Evolutionary conservation across 1,284 basidiomycete genomes (phyloP).

Genomic region (Leccinum angustisporum): DNA sequence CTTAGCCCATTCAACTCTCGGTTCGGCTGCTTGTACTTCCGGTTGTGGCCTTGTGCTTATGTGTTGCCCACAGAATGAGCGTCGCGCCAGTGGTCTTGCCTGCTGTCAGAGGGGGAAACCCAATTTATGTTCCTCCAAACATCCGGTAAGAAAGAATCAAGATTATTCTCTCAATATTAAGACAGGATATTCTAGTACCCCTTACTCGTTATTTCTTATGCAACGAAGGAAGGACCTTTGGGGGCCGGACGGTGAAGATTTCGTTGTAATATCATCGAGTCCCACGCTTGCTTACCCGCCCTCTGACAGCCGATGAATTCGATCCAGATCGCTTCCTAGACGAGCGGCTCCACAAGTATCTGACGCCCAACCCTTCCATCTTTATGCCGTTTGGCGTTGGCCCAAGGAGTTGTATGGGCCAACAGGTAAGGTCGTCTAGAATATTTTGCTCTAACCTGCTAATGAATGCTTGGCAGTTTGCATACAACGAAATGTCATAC

Average conservation of each 20-base stretch:
- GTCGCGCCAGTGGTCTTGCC: slow-evolving; percentile 45
- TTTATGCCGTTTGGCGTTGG: slow-evolving; percentile 43
- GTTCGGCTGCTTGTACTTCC: slow-evolving; percentile 8
- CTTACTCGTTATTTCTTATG: slow-evolving; percentile 36
- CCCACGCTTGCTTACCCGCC: slow-evolving; percentile 1
- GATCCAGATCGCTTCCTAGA: slow-evolving; percentile 43
- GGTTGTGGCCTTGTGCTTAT: neutral
- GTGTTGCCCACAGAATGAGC: slow-evolving; percentile 38
- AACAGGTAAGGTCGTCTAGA: slow-evolving; percentile 36
- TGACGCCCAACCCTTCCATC: slow-evolving; percentile 38
- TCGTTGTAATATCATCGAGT: neutral
- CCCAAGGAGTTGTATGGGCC: slow-evolving; percentile 48
- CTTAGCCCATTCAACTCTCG: slow-evolving; percentile 37
- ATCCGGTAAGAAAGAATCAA: slow-evolving; percentile 39
- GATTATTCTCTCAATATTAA: slow-evolving; percentile 26
- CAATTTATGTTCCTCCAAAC: slow-evolving; percentile 35
- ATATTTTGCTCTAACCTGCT: neutral
- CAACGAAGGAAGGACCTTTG: slow-evolving; percentile 39
- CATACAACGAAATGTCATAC: slow-evolving; percentile 43
- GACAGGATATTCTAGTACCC: slow-evolving; percentile 17
- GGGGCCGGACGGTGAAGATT: slow-evolving; percentile 38
- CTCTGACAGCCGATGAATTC: slow-evolving; percentile 33
- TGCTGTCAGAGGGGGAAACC: slow-evolving; percentile 32
- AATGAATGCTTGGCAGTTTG: slow-evolving; percentile 32
- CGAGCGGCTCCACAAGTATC: slow-evolving; percentile 31